Percentiles rank a stretch among this genome's conserved stretches.
Evolutionary conservation across 108 stramenopile species (phyloP).

Genomic region (Skeletonema grethae): DNA sequence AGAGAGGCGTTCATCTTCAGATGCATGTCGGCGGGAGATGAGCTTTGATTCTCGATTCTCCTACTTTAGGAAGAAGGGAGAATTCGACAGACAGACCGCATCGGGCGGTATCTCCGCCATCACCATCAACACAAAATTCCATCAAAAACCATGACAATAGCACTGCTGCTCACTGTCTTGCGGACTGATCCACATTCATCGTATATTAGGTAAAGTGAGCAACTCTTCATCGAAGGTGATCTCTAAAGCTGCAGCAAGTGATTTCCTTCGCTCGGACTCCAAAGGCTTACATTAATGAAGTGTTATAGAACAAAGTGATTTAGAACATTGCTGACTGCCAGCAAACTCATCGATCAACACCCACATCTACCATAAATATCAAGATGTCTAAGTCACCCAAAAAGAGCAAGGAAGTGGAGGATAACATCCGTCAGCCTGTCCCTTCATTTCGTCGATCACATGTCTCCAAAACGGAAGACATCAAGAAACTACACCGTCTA

Average conservation of each 20-base stretch:
- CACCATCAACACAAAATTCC: not conserved
- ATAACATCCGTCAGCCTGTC: conserved; percentile 21
- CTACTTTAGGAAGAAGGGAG: no score
- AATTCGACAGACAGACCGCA: no score
- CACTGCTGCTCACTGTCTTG: not conserved
- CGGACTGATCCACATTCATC: not conserved
- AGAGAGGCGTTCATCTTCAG: no score
- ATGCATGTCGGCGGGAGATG: no score
- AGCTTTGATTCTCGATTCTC: no score
- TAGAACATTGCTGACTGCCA: not conserved
- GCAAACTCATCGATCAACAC: not conserved
- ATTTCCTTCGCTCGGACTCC: not conserved
- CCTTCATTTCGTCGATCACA: conserved; percentile 85
- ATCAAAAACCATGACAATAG: not conserved
- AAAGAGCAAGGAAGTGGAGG: not conserved
- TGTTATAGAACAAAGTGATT: not conserved
- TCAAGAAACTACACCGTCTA: conserved; percentile 62
- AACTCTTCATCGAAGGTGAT: not conserved
- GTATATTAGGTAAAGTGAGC: not conserved
- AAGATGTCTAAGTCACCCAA: not conserved
- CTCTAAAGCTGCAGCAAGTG: not conserved
- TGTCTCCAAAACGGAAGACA: conserved; percentile 51
- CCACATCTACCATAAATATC: not conserved
- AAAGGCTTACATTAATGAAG: not conserved
- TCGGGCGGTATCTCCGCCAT: no score